Evolutionary conservation across 345 rosid genomes (phyloP), one percentile per base, ranked within the genome.

Genomic region (Salix suchowensis): DNA sequence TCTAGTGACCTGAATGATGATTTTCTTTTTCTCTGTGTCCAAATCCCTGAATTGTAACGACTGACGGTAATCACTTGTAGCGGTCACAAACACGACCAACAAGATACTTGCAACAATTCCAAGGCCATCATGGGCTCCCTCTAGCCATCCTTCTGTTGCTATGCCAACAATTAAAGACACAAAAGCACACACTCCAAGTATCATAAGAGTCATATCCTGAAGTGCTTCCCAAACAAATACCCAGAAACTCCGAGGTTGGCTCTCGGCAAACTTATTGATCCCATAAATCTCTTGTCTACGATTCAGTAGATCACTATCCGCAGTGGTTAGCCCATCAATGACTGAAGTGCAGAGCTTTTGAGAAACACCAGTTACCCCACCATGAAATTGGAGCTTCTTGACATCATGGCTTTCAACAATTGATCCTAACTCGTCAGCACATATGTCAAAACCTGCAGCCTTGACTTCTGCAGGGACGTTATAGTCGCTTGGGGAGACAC

Each of bases 1-100:
- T 82, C 98, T 82, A 0, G 97, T 94, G 68, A 91, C 98, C 77
- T 94, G 97, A 77, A 94, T 72, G 21, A 83, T 68, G 64, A 94
- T 92, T 85, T 94, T 94, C 90, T 90, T 94, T 72, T 94, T 94
- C 86, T 94, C 98, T 77, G 83, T 94, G 82, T 94, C 98, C 82
- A 94, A 81, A 80, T 94, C 98, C 65, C 79, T 83, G 74, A 94
- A 92, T 85, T 92, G 98, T 77, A 92, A 80, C 36, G 95, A 90
- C 68, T 94, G 98, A 36, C 98, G 97, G 44, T 94, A 94, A 81
- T 94, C 98, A 67, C 97, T 92, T 6, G 87, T 77, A 7, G 97
- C 97, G 0, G 98, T 92, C 26, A 94, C 98, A 64, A 94, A 86
- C 78, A 94, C 98, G 69, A 91, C 98, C 70, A 91, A 68, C 66